phyloP scores from a whole-genome alignment of 192 early-diverging fungal genomes.

The Gigaspora rosea region DNA sequence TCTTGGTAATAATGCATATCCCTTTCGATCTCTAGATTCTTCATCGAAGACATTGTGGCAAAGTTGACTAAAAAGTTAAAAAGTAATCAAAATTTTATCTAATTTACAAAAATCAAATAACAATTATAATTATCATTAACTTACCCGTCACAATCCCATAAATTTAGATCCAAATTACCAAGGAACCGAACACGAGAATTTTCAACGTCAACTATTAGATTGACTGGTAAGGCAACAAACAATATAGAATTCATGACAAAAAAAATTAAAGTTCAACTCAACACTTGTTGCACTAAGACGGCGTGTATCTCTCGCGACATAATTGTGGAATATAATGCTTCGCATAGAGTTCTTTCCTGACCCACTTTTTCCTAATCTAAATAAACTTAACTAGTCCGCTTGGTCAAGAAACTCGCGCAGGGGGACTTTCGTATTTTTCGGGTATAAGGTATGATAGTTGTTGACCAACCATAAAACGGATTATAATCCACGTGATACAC shows the following conservation, averaged over 20 bases:
- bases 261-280: conserved; percentile 11
- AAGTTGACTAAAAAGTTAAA: conserved; percentile 77
- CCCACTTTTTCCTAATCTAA: conserved; percentile 93
- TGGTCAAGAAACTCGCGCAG: no score
- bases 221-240: not conserved
- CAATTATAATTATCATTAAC: conserved; percentile 15
- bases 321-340: conserved; percentile 98
- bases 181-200: conserved; percentile 95
- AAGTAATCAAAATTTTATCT: not conserved
- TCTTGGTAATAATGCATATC: conserved; percentile 91
- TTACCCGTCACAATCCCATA: conserved; percentile 95
- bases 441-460: no score
- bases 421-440: no score
- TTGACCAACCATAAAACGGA: no score
- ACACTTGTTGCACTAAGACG: conserved; percentile 92
- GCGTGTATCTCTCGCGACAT: conserved; percentile 92
- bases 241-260: not conserved
- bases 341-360: conserved; percentile 99
- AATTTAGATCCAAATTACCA: conserved; percentile 92
- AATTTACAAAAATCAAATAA: not conserved
- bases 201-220: conserved; percentile 88
- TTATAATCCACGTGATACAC: no score
- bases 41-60: conserved; percentile 93
- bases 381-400: no score
- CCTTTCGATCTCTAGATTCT: conserved; percentile 88